Evolutionary conservation across 2,329 filamentous ascomycete species (phyloP).

Genomic region (Aspergillus proliferans): DNA sequence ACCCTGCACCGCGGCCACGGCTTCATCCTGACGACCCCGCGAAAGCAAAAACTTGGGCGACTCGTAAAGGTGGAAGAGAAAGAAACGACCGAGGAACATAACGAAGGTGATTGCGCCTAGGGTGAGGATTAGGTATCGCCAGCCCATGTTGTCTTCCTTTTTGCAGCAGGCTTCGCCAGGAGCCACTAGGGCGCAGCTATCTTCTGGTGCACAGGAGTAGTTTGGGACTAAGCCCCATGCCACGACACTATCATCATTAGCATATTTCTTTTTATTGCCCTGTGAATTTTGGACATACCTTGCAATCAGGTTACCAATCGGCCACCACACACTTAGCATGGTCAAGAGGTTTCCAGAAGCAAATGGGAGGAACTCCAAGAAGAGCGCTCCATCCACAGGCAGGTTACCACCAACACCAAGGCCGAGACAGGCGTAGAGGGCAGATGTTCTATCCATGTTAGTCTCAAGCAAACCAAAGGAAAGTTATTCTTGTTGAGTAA

Average conservation of each 20-base stretch:
- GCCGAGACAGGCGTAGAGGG: slow-evolving; percentile 56
- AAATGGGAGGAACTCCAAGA: slow-evolving; percentile 76
- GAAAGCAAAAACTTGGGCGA: slow-evolving; percentile 79
- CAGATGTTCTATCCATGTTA: slow-evolving; percentile 44
- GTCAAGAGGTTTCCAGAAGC: slow-evolving; percentile 68
- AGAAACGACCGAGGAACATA: slow-evolving; percentile 75
- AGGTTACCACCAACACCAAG: slow-evolving; percentile 70
- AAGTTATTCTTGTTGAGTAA: slow-evolving; percentile 5
- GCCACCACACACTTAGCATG: slow-evolving; percentile 81
- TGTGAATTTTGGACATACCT: slow-evolving; percentile 19
- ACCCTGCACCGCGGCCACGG: slow-evolving; percentile 71
- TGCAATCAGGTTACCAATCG: slow-evolving; percentile 69
- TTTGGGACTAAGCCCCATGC: slow-evolving; percentile 71
- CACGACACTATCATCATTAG: slow-evolving; percentile 33
- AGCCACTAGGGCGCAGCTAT: slow-evolving; percentile 24
- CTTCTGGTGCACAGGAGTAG: slow-evolving; percentile 46
- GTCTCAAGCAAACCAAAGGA: neutral
- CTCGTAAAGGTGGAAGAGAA: slow-evolving; percentile 74
- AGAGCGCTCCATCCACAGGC: slow-evolving; percentile 72
- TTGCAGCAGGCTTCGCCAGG: slow-evolving; percentile 34
- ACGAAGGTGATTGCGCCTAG: slow-evolving; percentile 66
- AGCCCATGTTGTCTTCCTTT: slow-evolving; percentile 58
- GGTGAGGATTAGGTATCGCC: slow-evolving; percentile 66
- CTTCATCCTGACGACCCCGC: slow-evolving; percentile 68
- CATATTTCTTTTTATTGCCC: neutral